Conservation (phyloP, 345 rosid species). For the Eucalyptus polyanthemos region DNA sequence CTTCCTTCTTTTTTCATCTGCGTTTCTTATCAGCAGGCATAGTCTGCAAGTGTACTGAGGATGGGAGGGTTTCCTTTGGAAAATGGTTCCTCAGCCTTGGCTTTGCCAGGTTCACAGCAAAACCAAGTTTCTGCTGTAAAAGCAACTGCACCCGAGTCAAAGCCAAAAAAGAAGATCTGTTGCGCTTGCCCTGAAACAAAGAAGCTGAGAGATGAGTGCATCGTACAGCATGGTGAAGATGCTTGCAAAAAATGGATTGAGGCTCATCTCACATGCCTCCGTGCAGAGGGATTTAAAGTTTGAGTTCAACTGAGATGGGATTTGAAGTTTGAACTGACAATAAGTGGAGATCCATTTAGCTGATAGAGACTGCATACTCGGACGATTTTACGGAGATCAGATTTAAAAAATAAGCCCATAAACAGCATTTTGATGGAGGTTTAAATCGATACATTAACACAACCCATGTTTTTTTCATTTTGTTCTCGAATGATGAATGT, state of each 20-base stretch:
- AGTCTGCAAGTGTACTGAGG: neutral
- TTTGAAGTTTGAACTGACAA: neutral
- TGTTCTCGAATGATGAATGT: neutral
- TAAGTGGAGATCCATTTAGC: neutral
- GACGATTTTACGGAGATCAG: neutral
- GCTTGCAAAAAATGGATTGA: conserved; percentile 92
- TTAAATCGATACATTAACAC: neutral
- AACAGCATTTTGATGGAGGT: neutral
- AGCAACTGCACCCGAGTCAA: conserved; percentile 8
- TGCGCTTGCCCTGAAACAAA: conserved; percentile 93
- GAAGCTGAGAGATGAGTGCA: conserved; percentile 86
- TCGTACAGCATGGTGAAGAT: conserved; percentile 73
- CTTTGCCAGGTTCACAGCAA: conserved; percentile 20
- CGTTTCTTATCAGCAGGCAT: neutral
- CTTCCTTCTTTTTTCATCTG: neutral
- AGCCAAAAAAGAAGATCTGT: conserved; percentile 37
- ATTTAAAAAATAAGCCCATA: neutral
- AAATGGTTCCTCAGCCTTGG: conserved; percentile 27
- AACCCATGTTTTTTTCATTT: neutral
- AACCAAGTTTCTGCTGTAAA: conserved; percentile 13
- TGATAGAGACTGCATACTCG: neutral
- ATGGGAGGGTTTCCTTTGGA: conserved; percentile 47
- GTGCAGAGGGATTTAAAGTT: conserved; percentile 85
- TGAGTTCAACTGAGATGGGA: conserved; percentile 5
- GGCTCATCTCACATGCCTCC: conserved; percentile 84